Conservation (phyloP, 2,329 filamentous ascomycete genomes). For the Calonectria leucothoes region DNA sequence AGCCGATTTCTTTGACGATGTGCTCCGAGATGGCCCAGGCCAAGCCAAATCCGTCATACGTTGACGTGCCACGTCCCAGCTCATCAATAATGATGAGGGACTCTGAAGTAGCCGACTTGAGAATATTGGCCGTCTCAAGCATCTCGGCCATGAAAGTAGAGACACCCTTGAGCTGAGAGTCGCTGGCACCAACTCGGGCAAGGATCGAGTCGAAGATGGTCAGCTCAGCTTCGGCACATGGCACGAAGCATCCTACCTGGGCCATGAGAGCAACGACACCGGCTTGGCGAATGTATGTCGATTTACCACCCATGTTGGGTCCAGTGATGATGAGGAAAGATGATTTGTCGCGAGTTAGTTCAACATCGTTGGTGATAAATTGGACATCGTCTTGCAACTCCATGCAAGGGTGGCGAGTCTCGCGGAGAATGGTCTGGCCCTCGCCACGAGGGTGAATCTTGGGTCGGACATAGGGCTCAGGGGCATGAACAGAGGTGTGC, state of each 20-base stretch:
- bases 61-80: conserved; percentile 94
- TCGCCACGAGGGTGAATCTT: conserved; percentile 90
- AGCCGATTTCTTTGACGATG: conserved; percentile 94
- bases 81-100: conserved; percentile 99
- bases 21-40: conserved; percentile 99
- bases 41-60: conserved; percentile 98
- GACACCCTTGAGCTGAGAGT: conserved; percentile 97
- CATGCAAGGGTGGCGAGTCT: conserved; percentile 96
- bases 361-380: conserved; percentile 98
- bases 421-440: conserved; percentile 89
- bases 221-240: conserved; percentile 88
- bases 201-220: conserved; percentile 98
- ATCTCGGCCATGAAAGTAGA: conserved; percentile 99
- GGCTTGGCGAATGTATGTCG: conserved; percentile 97
- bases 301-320: conserved; percentile 99
- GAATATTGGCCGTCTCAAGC: conserved; percentile 98
- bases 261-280: conserved; percentile 98
- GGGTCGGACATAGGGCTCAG: conserved; percentile 89
- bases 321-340: conserved; percentile 97
- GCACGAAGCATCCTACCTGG: conserved; percentile 96
- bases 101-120: conserved; percentile 95
- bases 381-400: conserved; percentile 99
- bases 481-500: conserved; percentile 92
- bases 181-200: conserved; percentile 93
- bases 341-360: conserved; percentile 79